phyloP scores from a whole-genome alignment of 176 grass and related monocot species.

The Phoenix dactylifera region DNA sequence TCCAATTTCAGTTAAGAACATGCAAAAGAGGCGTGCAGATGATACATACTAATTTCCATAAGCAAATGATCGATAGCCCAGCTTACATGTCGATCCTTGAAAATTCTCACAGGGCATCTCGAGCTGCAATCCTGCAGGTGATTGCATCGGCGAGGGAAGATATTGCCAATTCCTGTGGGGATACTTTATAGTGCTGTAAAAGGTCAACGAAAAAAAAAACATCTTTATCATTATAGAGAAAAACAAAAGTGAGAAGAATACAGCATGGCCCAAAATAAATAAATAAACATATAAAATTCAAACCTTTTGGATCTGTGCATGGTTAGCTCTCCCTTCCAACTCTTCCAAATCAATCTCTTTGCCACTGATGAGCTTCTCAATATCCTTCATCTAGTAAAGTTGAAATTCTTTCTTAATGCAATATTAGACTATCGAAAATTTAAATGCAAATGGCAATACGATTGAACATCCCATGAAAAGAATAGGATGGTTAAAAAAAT shows the following conservation, averaged over 20 bases:
- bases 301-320: constrained; percentile 67
- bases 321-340: constrained; percentile 52
- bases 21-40: too few species aligned
- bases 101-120: constrained; percentile 44
- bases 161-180: constrained; percentile 50
- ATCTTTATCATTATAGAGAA: not conserved
- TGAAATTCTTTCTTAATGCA: not conserved
- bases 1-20: too few species aligned
- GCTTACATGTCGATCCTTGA: too few species aligned
- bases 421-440: constrained; percentile 1
- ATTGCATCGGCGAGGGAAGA: constrained; percentile 45
- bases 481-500: too few species aligned
- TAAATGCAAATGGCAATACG: not conserved
- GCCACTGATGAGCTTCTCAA: constrained; percentile 57
- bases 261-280: not conserved
- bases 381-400: constrained; percentile 47
- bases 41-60: too few species aligned
- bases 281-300: constrained; percentile 5
- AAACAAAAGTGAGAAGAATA: constrained; percentile 4
- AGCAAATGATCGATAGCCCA: too few species aligned
- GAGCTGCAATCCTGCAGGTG: constrained; percentile 62
- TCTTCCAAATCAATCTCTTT: constrained; percentile 53
- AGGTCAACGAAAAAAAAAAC: constrained; percentile 2
- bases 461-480: too few species aligned
- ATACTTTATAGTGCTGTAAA: constrained; percentile 69